Percentiles rank a stretch among this genome's conserved stretches.
Evolutionary conservation across 768 basidiomycete genomes (phyloP).

Genomic region (Rossbeevera mucosa): DNA sequence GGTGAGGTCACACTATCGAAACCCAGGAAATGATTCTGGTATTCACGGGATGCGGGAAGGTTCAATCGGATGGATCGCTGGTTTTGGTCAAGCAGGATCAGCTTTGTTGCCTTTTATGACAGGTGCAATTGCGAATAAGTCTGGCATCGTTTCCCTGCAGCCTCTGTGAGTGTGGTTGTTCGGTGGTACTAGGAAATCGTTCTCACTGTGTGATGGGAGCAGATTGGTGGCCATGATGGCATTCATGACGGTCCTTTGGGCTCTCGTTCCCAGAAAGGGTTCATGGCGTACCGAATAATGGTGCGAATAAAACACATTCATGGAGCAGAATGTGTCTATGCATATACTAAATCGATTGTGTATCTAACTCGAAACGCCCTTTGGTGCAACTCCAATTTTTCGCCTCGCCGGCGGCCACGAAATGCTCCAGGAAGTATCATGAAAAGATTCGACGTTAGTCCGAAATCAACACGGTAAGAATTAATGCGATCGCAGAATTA

Average conservation of each 20-base stretch:
- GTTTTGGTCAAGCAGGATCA: slow-evolving; percentile 66
- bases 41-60: slow-evolving; percentile 21
- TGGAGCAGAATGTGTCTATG: background rate
- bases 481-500: too few relatives aligned
- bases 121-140: slow-evolving; percentile 58
- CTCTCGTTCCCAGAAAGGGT: slow-evolving; percentile 34
- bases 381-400: background rate
- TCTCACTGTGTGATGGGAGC: background rate
- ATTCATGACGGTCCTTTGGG: slow-evolving; percentile 40
- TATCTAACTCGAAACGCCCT: background rate
- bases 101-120: slow-evolving; percentile 72
- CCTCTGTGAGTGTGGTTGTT: slow-evolving; percentile 21
- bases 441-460: background rate
- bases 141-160: slow-evolving; percentile 45
- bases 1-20: slow-evolving; percentile 21
- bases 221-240: slow-evolving; percentile 40
- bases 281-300: slow-evolving; percentile 17
- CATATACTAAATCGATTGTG: background rate
- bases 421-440: background rate
- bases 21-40: background rate
- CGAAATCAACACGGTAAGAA: background rate
- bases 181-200: background rate
- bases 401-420: background rate
- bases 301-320: background rate
- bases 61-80: slow-evolving; percentile 65